Percentiles rank a stretch among this genome's conserved stretches.
These are phyloP conservation scores for Pichia sp. DNA, from an alignment of 1,139 yeast species.

Conservation along the genomic window DNA sequence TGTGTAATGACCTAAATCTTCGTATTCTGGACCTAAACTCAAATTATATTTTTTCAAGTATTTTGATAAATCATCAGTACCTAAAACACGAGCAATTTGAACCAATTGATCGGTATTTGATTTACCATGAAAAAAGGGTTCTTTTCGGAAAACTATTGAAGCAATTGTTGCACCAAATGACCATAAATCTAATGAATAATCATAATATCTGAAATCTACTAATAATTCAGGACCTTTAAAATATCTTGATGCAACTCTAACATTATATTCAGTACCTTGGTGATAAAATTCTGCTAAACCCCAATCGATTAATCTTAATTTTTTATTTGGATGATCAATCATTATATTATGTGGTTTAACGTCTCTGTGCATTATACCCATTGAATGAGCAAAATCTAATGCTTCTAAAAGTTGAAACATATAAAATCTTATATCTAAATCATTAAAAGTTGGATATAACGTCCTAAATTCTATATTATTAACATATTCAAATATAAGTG, in stretches of 20 bases:
- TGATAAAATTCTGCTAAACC: conserved; percentile 81
- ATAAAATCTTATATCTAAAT: conserved; percentile 61
- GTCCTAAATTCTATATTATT: conserved; percentile 68
- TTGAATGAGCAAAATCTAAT: conserved; percentile 68
- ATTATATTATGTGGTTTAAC: conserved; percentile 81
- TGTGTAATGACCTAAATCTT: conserved; percentile 59
- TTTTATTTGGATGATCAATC: conserved; percentile 64
- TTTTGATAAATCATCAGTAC: conserved; percentile 58
- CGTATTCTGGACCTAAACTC: conserved; percentile 52
- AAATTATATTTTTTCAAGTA: conserved; percentile 60
- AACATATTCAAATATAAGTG: conserved; percentile 65
- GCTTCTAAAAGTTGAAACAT: conserved; percentile 65
- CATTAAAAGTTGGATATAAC: conserved; percentile 59
- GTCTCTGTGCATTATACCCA: conserved; percentile 81
- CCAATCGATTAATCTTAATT: conserved; percentile 73
- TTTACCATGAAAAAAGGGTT: conserved; percentile 74
- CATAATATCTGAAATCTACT: conserved; percentile 68
- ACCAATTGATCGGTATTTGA: conserved; percentile 76
- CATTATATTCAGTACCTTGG: conserved; percentile 71
- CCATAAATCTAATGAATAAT: conserved; percentile 75
- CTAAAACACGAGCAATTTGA: conserved; percentile 69
- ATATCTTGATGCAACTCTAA: conserved; percentile 73
- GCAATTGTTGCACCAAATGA: conserved; percentile 79
- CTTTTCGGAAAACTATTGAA: conserved; percentile 67
- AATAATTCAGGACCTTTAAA: conserved; percentile 78